phyloP scores from a whole-genome alignment of 2,329 filamentous ascomycete species.

The Fusarium acutatum region DNA sequence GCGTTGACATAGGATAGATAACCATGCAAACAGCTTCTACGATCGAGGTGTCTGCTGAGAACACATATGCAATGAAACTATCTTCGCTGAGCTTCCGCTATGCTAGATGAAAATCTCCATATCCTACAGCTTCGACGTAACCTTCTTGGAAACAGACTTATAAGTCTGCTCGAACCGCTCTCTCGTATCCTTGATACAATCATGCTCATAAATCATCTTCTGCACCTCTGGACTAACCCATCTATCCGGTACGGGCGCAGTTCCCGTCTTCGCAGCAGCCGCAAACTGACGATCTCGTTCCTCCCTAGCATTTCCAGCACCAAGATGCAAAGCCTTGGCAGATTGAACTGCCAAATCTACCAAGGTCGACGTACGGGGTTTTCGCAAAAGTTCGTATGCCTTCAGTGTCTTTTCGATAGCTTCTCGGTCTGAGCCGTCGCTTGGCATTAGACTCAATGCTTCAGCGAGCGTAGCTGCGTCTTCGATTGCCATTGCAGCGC shows the following conservation, averaged over 20 bases:
- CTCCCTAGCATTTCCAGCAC: not conserved
- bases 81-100: not conserved
- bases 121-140: not conserved
- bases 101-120: not conserved
- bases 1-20: not conserved
- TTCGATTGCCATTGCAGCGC: slow-evolving; percentile 17
- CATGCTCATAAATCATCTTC: slow-evolving; percentile 22
- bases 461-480: not conserved
- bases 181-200: not conserved
- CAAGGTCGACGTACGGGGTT: not conserved
- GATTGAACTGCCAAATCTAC: slow-evolving; percentile 3
- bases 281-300: slow-evolving; percentile 9
- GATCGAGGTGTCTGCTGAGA: accelerated
- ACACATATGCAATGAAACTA: not conserved
- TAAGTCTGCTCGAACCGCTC: not conserved
- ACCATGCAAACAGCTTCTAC: not conserved
- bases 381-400: not conserved
- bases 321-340: not conserved
- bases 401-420: not conserved
- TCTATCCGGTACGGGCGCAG: slow-evolving; percentile 7
- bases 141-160: accelerated
- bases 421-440: not conserved
- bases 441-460: not conserved
- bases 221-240: slow-evolving; percentile 27
- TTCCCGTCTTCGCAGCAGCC: not conserved